These are phyloP conservation scores for Dictyostelium discoideum DNA, from an alignment of 78 protist genomes.

Conservation along the genomic window dicty_2.7 NC_007088.5:4871001-4871500, in stretches of 20 bases:
- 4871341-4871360: no score
- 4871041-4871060: no score
- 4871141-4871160: background rate
- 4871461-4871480: background rate
- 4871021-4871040: background rate
- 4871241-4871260: background rate
- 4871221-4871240: slow-evolving; percentile 3
- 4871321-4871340: background rate
- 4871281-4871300: background rate
- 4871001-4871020: slow-evolving; percentile 13
- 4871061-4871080: background rate
- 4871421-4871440: background rate
- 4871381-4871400: background rate
- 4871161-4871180: background rate
- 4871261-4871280: slow-evolving; percentile 5
- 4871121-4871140: slow-evolving; percentile 1
- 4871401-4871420: background rate
- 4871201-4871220: background rate
- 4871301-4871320: background rate
- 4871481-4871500: background rate
- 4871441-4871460: background rate
- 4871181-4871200: background rate
- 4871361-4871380: background rate
- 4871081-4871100: slow-evolving; percentile 42
- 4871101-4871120: slow-evolving; percentile 30